Evolutionary conservation across 169 alveolate species (phyloP).

Genomic region (Plasmodium coatneyi): DNA sequence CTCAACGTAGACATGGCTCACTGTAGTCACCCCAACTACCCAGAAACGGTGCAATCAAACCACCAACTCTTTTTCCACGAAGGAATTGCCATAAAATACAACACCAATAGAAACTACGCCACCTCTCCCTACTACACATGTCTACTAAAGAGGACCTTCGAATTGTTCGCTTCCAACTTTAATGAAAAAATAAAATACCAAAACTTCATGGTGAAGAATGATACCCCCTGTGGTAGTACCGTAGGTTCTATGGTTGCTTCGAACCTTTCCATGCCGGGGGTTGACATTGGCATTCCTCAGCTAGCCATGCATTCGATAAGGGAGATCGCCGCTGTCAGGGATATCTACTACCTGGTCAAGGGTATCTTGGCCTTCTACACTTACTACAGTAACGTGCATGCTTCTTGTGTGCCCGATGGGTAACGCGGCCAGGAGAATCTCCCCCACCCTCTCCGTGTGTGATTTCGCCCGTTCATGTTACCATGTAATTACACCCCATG

Average conservation of each 20-base stretch:
- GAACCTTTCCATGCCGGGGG: conserved; percentile 61
- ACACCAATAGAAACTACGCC: conserved; percentile 48
- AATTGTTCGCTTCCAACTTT: background rate
- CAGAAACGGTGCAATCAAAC: conserved; percentile 92
- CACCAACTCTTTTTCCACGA: conserved; percentile 92
- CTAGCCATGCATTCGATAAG: conserved; percentile 97
- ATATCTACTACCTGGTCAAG: conserved; percentile 73
- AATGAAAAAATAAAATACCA: conserved; percentile 40
- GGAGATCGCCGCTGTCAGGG: conserved; percentile 87
- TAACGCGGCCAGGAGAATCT: background rate
- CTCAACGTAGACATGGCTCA: conserved; percentile 94
- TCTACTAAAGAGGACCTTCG: conserved; percentile 53
- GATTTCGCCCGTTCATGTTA: background rate
- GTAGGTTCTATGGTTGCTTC: conserved; percentile 71
- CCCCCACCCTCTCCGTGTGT: too few relatives aligned
- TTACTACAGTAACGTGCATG: conserved; percentile 34
- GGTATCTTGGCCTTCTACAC: conserved; percentile 73
- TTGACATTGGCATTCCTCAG: conserved; percentile 96
- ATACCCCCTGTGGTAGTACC: conserved; percentile 97
- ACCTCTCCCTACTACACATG: conserved; percentile 61
- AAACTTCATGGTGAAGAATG: conserved; percentile 81
- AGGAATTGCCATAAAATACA: conserved; percentile 77
- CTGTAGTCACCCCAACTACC: conserved; percentile 96
- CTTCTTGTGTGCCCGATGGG: conserved; percentile 21
- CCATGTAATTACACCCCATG: too few relatives aligned